A percentile compares a stretch with the other conserved stretches of the same genome.
Conservation (phyloP, 345 rosid genomes). For the Noccaea bulbosa region DNA sequence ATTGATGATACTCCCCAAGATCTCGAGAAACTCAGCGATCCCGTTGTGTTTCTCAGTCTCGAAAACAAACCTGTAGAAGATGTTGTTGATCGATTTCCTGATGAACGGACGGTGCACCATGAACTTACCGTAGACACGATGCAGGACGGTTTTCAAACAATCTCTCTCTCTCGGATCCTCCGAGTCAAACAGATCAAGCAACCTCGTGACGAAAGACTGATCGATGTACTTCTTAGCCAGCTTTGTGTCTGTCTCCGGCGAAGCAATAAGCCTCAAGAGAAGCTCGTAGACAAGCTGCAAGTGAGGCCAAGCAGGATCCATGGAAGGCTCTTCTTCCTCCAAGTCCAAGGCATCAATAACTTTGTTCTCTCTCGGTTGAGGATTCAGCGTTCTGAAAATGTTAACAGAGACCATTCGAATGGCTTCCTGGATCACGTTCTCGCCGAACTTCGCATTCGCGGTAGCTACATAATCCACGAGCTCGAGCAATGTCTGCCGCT, state of each 20-base stretch:
- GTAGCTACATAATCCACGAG: slow-evolving; percentile 80
- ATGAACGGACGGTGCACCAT: slow-evolving; percentile 94
- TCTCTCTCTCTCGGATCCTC: slow-evolving; percentile 98
- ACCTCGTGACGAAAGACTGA: slow-evolving; percentile 64
- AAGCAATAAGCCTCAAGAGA: slow-evolving; percentile 75
- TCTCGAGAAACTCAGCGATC: slow-evolving; percentile 84
- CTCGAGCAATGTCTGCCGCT: slow-evolving; percentile 77
- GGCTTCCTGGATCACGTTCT: slow-evolving; percentile 59
- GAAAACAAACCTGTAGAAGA: slow-evolving; percentile 70
- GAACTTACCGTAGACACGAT: slow-evolving; percentile 88
- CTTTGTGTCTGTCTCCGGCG: slow-evolving; percentile 80
- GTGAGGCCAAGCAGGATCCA: slow-evolving; percentile 94
- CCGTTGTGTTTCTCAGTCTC: slow-evolving; percentile 94
- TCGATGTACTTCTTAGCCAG: slow-evolving; percentile 69
- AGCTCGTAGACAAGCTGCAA: slow-evolving; percentile 80
- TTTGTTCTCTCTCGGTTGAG: slow-evolving; percentile 71
- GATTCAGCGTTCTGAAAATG: slow-evolving; percentile 70
- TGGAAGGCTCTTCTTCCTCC: slow-evolving; percentile 88
- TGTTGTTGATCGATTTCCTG: slow-evolving; percentile 81
- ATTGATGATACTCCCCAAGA: slow-evolving; percentile 88
- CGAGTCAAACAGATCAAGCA: slow-evolving; percentile 83
- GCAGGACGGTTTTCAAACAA: slow-evolving; percentile 79
- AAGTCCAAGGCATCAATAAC: slow-evolving; percentile 72
- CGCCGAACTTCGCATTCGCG: slow-evolving; percentile 66
- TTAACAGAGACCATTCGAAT: slow-evolving; percentile 69